A percentile compares a stretch with the other conserved stretches of the same genome.
These are phyloP conservation scores for Aspergillus pseudotamarii DNA, from an alignment of 2,329 filamentous ascomycete species.

Conservation along the genomic window DNA sequence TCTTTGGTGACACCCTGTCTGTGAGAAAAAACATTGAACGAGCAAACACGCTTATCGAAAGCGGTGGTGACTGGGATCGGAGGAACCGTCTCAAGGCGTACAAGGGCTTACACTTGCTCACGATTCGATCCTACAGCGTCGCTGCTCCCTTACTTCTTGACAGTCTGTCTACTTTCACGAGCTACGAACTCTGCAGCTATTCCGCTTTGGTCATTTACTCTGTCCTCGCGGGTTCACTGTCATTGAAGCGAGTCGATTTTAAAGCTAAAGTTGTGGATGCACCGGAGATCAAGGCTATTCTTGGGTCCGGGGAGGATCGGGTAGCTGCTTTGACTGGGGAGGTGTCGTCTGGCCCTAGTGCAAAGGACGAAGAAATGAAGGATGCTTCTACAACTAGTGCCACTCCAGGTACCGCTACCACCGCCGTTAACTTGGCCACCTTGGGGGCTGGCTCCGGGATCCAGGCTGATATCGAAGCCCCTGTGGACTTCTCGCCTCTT, in stretches of 20 bases:
- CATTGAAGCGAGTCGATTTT: constrained; percentile 95
- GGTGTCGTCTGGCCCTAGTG: constrained; percentile 77
- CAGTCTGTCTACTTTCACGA: constrained; percentile 96
- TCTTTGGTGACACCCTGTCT: constrained; percentile 89
- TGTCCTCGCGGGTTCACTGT: constrained; percentile 89
- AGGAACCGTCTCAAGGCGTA: constrained; percentile 98
- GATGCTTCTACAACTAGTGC: constrained; percentile 59
- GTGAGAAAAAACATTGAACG: constrained; percentile 94
- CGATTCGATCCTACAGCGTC: constrained; percentile 84
- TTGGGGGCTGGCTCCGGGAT: constrained; percentile 67
- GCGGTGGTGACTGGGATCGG: constrained; percentile 96
- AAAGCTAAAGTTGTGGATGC: constrained; percentile 99
- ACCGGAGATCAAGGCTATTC: constrained; percentile 95
- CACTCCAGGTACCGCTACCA: constrained; percentile 59
- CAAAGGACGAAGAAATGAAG: constrained; percentile 73
- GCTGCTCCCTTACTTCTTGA: constrained; percentile 93
- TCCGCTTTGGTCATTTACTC: constrained; percentile 93
- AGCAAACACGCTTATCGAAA: constrained; percentile 86
- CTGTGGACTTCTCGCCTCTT: constrained; percentile 86
- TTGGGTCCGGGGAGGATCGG: constrained; percentile 87
- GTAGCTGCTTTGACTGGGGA: constrained; percentile 79
- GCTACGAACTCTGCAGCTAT: constrained; percentile 97
- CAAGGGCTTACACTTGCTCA: constrained; percentile 90
- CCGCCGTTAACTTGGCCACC: constrained; percentile 84
- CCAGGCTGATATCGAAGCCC: constrained; percentile 75